phyloP scores from a whole-genome alignment of 805 yeast species.

The Starmerella gropengiesseri region DNA sequence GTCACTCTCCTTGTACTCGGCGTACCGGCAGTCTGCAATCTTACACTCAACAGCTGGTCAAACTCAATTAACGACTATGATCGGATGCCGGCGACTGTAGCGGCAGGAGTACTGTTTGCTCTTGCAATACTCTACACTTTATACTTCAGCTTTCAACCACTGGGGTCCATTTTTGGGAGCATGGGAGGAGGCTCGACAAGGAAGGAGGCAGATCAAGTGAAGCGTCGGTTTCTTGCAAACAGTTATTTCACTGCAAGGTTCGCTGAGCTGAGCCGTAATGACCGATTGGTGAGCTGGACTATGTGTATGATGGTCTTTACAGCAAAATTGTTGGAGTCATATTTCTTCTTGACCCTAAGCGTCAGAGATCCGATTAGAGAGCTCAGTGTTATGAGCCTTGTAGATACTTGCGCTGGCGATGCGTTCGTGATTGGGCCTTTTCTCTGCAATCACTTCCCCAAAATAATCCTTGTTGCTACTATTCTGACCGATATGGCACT shows the following conservation, averaged over 20 bases:
- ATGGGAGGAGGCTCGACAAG: background rate
- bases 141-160: slow-evolving; percentile 53
- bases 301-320: slow-evolving; percentile 58
- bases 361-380: slow-evolving; percentile 65
- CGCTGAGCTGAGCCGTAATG: slow-evolving; percentile 42
- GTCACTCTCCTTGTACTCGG: slow-evolving; percentile 33
- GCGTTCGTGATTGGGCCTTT: slow-evolving; percentile 37
- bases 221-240: slow-evolving; percentile 37
- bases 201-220: slow-evolving; percentile 11
- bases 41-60: slow-evolving; percentile 18
- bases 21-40: slow-evolving; percentile 19
- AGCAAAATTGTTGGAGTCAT: slow-evolving; percentile 65
- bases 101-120: slow-evolving; percentile 46
- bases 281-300: slow-evolving; percentile 51
- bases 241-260: slow-evolving; percentile 51
- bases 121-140: slow-evolving; percentile 44
- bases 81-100: slow-evolving; percentile 24
- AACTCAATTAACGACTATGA: background rate
- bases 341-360: slow-evolving; percentile 64
- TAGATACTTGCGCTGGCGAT: slow-evolving; percentile 53
- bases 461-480: slow-evolving; percentile 43
- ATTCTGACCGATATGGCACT: slow-evolving; percentile 52
- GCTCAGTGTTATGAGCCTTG: slow-evolving; percentile 43
- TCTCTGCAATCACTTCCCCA: slow-evolving; percentile 49
- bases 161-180: slow-evolving; percentile 42